These are phyloP conservation scores for Malus hybrid DNA, from an alignment of 331 rosid species.

Conservation along the genomic window DNA sequence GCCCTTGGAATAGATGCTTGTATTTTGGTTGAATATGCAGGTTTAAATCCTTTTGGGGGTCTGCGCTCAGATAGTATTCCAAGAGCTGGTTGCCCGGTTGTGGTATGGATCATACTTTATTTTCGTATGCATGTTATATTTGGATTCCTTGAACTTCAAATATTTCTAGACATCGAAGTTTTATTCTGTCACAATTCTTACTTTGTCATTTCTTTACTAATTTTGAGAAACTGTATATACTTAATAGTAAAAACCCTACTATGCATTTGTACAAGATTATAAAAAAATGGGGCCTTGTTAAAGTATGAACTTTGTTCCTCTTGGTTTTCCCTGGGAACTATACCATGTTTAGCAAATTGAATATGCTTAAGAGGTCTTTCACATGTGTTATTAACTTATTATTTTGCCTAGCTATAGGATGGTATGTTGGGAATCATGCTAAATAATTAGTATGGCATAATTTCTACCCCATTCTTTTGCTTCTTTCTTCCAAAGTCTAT, in stretches of 20 bases:
- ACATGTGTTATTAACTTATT: not conserved
- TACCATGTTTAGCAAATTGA: not conserved
- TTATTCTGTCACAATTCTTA: not conserved
- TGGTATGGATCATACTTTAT: slow-evolving; percentile 42
- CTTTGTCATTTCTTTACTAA: not conserved
- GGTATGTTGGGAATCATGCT: not conserved
- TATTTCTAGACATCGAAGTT: not conserved
- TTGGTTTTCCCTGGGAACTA: not conserved
- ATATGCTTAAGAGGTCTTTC: not conserved
- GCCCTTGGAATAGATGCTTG: slow-evolving; percentile 93
- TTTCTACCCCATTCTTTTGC: not conserved
- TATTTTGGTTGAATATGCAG: slow-evolving; percentile 82
- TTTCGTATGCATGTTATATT: slow-evolving; percentile 7
- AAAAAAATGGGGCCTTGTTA: not conserved
- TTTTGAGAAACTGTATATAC: not conserved
- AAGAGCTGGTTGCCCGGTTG: slow-evolving; percentile 93
- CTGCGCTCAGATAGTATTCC: slow-evolving; percentile 79
- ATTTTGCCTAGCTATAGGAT: not conserved
- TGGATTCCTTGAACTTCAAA: slow-evolving; percentile 3
- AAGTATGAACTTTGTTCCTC: not conserved
- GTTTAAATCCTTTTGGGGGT: slow-evolving; percentile 92
- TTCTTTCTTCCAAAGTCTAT: too few relatives aligned
- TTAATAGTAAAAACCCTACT: not conserved
- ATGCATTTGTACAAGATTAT: too few relatives aligned
- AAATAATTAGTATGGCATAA: not conserved